A percentile compares a stretch with the other conserved stretches of the same genome.
These are phyloP conservation scores for Neurospora sp. DNA, from an alignment of 2,329 filamentous ascomycete species.

Conservation along the genomic window DNA sequence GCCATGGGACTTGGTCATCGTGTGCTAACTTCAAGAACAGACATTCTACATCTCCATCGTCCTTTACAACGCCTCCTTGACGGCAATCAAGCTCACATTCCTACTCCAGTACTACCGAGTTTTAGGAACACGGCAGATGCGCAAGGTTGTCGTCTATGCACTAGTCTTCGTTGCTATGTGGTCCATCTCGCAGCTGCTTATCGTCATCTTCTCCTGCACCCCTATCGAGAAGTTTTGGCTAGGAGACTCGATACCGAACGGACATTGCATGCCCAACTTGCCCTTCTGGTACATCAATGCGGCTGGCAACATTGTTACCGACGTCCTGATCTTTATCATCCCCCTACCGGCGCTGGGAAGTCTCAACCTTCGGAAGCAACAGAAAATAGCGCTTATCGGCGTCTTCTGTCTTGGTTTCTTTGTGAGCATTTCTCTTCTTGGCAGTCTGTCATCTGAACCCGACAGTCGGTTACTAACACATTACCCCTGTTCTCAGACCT, in stretches of 20 bases:
- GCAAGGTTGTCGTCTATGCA: slow-evolving; percentile 20
- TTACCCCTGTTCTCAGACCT: slow-evolving; percentile 15
- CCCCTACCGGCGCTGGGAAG: slow-evolving; percentile 25
- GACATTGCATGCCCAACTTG: slow-evolving; percentile 23
- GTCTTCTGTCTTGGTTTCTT: slow-evolving; percentile 30
- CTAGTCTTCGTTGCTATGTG: slow-evolving; percentile 24
- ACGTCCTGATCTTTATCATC: slow-evolving; percentile 26
- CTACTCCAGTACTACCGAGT: slow-evolving; percentile 29
- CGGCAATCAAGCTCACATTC: slow-evolving; percentile 28
- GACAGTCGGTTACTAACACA: slow-evolving; percentile 4
- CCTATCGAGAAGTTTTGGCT: slow-evolving; percentile 28
- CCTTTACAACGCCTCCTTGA: slow-evolving; percentile 27
- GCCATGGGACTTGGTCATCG: background rate
- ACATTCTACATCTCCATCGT: slow-evolving; percentile 28
- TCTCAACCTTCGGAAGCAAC: slow-evolving; percentile 24
- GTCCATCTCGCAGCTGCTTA: slow-evolving; percentile 27
- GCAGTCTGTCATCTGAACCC: too few relatives aligned
- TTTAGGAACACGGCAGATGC: slow-evolving; percentile 23
- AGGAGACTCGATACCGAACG: slow-evolving; percentile 13
- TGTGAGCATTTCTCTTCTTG: slow-evolving; percentile 18
- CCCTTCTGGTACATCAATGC: slow-evolving; percentile 28
- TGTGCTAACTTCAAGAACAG: slow-evolving; percentile 12
- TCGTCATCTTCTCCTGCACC: slow-evolving; percentile 25
- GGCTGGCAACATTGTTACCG: slow-evolving; percentile 27
- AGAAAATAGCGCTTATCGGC: slow-evolving; percentile 24